phyloP scores from a whole-genome alignment of 345 rosid species.

The Eucalyptus polyanthemos region DNA sequence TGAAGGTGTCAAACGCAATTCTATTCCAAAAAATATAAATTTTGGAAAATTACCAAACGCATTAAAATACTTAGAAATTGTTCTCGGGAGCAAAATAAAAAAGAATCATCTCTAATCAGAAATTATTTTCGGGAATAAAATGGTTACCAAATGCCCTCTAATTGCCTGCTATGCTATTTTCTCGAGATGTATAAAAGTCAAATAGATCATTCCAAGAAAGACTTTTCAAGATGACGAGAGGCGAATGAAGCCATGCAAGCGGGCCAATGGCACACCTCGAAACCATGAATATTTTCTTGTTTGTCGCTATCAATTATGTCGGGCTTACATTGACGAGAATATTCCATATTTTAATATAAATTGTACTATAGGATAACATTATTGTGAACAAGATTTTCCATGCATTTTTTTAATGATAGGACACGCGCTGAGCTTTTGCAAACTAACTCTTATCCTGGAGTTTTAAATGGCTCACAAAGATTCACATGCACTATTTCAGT shows the following conservation, averaged over 20 bases:
- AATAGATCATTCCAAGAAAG: background rate
- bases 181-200: background rate
- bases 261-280: background rate
- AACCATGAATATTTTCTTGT: background rate
- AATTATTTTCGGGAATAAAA: no score
- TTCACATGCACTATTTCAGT: background rate
- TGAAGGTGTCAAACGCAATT: no score
- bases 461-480: background rate
- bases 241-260: background rate
- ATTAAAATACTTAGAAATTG: fast-evolving
- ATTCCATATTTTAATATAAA: background rate
- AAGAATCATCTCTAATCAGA: fast-evolving
- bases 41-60: fast-evolving
- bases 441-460: background rate
- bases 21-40: fast-evolving
- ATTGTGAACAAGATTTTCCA: background rate
- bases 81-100: fast-evolving
- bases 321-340: background rate
- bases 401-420: background rate
- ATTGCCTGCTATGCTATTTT: background rate
- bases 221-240: background rate
- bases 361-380: background rate
- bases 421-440: background rate
- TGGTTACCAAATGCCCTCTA: fast-evolving
- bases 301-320: background rate